Evolutionary conservation across 345 rosid genomes (phyloP).

Genomic region (Excoecaria cochinchinensis): DNA sequence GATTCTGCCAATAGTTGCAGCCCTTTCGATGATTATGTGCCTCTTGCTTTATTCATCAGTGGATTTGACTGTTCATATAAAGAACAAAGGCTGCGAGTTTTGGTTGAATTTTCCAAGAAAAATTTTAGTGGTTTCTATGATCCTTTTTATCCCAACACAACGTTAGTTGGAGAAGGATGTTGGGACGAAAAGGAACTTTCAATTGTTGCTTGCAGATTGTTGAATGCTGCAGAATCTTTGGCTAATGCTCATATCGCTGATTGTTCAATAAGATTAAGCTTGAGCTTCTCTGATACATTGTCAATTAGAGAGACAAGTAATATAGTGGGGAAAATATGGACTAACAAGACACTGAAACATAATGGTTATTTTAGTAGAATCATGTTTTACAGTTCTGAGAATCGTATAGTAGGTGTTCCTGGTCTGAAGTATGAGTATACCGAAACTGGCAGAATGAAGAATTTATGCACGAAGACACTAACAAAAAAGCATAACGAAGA

Average conservation of each 20-base stretch:
- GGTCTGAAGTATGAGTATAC: constrained; percentile 5
- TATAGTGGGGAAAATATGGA: not conserved
- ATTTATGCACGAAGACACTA: not conserved
- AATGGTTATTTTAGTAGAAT: not conserved
- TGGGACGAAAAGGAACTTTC: constrained; percentile 1
- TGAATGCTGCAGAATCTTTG: not conserved
- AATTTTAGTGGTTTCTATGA: not conserved
- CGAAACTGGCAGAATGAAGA: not conserved
- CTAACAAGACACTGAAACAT: not conserved
- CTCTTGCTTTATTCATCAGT: not conserved
- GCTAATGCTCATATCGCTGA: constrained; percentile 4
- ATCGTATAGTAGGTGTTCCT: constrained; percentile 2
- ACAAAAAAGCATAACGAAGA: too few relatives aligned
- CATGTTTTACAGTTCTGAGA: not conserved
- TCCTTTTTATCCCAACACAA: not conserved
- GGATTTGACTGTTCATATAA: constrained; percentile 6
- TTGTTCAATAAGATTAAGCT: constrained; percentile 5
- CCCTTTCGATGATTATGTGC: not conserved
- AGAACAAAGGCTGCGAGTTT: not conserved
- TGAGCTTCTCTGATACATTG: constrained; percentile 10
- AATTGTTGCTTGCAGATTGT: constrained; percentile 6
- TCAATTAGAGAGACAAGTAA: not conserved
- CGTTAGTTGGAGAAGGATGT: not conserved
- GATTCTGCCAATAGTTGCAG: not conserved
- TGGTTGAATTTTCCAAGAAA: not conserved